Base-by-base conservation (phyloP, 192 early-diverging fungal genomes). In the Linnemannia hyalina region DNA sequence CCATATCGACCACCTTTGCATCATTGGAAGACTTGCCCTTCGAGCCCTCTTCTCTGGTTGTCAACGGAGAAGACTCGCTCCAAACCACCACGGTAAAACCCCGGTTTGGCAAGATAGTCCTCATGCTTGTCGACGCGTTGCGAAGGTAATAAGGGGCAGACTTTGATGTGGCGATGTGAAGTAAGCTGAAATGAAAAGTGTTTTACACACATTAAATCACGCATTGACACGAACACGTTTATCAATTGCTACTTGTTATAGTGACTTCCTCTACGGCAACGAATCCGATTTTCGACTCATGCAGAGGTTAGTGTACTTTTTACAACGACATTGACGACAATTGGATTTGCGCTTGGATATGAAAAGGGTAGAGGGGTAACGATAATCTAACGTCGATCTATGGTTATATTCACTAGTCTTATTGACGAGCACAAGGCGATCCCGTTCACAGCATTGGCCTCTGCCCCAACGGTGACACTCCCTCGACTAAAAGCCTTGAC, bases 401-500 rank as follows among this genome's bases (percentile, higher is more conserved):
- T 88, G 82, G 81, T 5, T 82, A 82, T 46, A 82, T 90, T 57
- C 79, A 80, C 15, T 83, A 84, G 96, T 89, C 80, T 95, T 16
- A 89, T 93, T 74, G 80, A 88, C 32, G 70, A 81, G 46, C 65
- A 84, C 40, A 79, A 65, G 38, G 92, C 92, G 44, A 85, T 90
- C 40, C 90, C 91, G 35, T 93, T 89, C 68, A 93, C 91, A 23
- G 91, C 91, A 0, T 68, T 86, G 20, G 92, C 91, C 2, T 90
- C 90, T 41, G 92, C 96, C 22, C 95, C 96, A 26, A 97, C 95
- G 0, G 95, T 95, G 0, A 97, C 95, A 3, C 90, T 97, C 73
- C 96, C 95, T 78, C 89, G 96, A 23, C 93, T 97, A 16, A 97
- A 97, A 82, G 96, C 93, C 0, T 83, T 97, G 15, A 95, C 94